Percentiles rank a stretch among this genome's conserved stretches.
Evolutionary conservation across 2,329 filamentous ascomycete species (phyloP).

Genomic region (Monosporascus sp.): DNA sequence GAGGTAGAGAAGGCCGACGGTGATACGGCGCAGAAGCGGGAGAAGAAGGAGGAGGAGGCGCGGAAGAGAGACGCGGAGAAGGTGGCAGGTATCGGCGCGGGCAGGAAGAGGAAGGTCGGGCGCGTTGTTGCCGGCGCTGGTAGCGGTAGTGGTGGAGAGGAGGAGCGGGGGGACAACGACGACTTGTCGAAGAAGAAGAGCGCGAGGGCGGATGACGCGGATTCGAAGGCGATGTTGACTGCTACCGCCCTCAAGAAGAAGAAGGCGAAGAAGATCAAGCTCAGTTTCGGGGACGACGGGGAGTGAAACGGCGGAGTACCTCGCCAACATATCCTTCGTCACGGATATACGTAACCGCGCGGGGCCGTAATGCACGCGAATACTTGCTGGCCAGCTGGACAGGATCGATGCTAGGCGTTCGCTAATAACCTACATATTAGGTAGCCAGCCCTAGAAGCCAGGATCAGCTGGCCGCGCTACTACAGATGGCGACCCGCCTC

Average conservation of each 20-base stretch:
- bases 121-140: constrained; percentile 39
- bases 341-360: not conserved
- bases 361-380: no score
- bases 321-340: no score
- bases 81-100: constrained; percentile 35
- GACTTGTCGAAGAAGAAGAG: constrained; percentile 2
- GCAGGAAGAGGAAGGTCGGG: constrained; percentile 51
- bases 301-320: constrained; percentile 10
- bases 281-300: constrained; percentile 60
- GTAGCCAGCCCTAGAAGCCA: no score
- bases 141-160: constrained; percentile 27
- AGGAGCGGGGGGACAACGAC: constrained; percentile 17
- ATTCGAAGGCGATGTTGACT: constrained; percentile 4
- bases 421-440: no score
- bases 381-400: no score
- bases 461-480: no score
- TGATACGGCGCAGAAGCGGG: constrained; percentile 15
- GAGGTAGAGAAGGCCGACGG: constrained; percentile 17
- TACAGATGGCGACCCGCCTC: no score
- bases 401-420: no score
- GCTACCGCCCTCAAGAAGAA: constrained; percentile 34
- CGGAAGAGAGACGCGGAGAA: constrained; percentile 26
- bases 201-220: constrained; percentile 1
- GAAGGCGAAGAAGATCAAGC: constrained; percentile 59
- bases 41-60: constrained; percentile 16